These are phyloP conservation scores for Eimeria sp. DNA, from an alignment of 169 alveolate genomes.

Conservation along the genomic window DNA sequence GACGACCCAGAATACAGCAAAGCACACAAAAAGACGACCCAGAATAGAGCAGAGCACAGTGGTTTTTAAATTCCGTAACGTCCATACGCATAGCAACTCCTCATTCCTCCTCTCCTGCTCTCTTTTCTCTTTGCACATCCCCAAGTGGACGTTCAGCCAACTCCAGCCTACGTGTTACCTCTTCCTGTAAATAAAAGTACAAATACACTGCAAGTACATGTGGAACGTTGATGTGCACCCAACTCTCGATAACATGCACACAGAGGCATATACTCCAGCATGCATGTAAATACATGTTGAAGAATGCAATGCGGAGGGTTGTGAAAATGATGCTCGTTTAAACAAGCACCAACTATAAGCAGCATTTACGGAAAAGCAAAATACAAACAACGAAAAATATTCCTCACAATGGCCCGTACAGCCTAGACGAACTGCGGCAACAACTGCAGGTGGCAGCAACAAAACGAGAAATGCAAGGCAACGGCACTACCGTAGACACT, in stretches of 20 bases:
- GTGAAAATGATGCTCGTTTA: neutral
- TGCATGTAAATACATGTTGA: neutral
- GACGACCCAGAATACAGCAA: neutral
- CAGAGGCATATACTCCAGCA: neutral
- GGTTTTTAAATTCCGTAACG: neutral
- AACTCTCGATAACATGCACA: neutral
- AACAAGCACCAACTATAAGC: neutral
- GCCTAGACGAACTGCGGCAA: neutral
- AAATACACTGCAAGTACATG: neutral
- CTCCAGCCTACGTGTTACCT: slow-evolving; percentile 81
- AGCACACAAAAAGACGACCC: neutral
- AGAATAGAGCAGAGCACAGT: neutral
- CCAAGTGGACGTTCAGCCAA: slow-evolving; percentile 81
- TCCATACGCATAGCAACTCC: neutral
- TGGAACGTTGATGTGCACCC: neutral
- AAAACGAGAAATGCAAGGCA: neutral
- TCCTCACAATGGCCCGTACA: neutral
- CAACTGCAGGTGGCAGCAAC: neutral
- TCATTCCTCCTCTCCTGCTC: neutral
- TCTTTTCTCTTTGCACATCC: slow-evolving; percentile 53
- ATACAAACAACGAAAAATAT: neutral
- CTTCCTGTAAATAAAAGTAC: slow-evolving; percentile 63
- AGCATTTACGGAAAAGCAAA: neutral
- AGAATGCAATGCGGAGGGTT: neutral
- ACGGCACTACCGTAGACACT: no score